Conservation (phyloP, 2,329 filamentous ascomycete genomes). For the Hypoxylon sp. region DNA sequence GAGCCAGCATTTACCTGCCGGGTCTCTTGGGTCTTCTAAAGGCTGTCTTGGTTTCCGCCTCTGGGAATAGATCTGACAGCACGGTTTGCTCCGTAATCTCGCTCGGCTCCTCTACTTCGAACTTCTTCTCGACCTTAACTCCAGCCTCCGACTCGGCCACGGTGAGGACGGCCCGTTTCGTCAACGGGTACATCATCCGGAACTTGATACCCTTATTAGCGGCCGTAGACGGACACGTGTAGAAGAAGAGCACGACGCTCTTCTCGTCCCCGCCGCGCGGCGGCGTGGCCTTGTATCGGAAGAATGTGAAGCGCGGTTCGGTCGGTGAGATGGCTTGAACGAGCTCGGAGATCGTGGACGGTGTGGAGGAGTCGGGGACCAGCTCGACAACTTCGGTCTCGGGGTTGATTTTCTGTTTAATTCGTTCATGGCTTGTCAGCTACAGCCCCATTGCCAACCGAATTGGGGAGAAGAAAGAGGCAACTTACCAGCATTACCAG, state of each 20-base stretch:
- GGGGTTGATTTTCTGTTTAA: slow-evolving; percentile 72
- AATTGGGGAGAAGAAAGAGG: slow-evolving; percentile 9
- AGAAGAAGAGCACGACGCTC: slow-evolving; percentile 77
- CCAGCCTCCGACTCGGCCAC: slow-evolving; percentile 72
- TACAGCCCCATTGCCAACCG: neutral
- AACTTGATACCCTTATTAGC: slow-evolving; percentile 75
- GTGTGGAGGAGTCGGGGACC: slow-evolving; percentile 58
- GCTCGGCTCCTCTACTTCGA: slow-evolving; percentile 70
- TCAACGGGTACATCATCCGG: slow-evolving; percentile 83
- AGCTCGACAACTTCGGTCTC: slow-evolving; percentile 74
- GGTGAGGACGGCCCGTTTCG: slow-evolving; percentile 71
- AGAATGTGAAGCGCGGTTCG: slow-evolving; percentile 82
- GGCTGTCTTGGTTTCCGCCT: slow-evolving; percentile 68
- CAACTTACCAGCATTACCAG: slow-evolving; percentile 71
- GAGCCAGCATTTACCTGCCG: slow-evolving; percentile 61
- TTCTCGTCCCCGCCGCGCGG: slow-evolving; percentile 58
- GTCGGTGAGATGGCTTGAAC: slow-evolving; percentile 66
- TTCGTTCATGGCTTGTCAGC: slow-evolving; percentile 3
- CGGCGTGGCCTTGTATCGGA: slow-evolving; percentile 61
- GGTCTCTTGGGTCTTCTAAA: slow-evolving; percentile 84
- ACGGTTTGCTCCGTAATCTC: slow-evolving; percentile 75
- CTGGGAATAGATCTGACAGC: slow-evolving; percentile 72
- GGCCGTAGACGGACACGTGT: slow-evolving; percentile 75
- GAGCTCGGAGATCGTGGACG: slow-evolving; percentile 66
- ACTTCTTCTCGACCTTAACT: slow-evolving; percentile 72